Percentiles rank a stretch among this genome's conserved stretches.
Evolutionary conservation across 345 rosid genomes (phyloP).

Genomic region (Eutrema heterophyllum): DNA sequence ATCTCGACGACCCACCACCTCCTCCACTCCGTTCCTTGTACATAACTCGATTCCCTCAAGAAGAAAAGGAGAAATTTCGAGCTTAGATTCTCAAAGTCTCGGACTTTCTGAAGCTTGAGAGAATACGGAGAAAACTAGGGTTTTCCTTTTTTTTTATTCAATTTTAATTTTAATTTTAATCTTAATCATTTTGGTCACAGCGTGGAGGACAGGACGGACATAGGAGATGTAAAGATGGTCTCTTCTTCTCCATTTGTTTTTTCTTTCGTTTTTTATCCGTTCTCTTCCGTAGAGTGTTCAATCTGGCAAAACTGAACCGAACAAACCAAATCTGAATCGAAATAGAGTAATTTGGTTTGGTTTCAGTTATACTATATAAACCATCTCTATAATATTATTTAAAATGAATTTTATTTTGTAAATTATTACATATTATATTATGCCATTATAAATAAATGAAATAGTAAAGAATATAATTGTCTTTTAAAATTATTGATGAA

Average conservation of each 20-base stretch:
- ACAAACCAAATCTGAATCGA: too few relatives aligned
- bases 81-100: conserved; percentile 27
- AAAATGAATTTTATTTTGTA: too few relatives aligned
- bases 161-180: neutral
- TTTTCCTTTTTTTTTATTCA: neutral
- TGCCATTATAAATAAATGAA: too few relatives aligned
- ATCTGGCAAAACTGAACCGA: too few relatives aligned
- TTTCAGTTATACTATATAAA: too few relatives aligned
- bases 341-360: too few relatives aligned
- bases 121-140: conserved; percentile 48
- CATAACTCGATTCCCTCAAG: conserved; percentile 35
- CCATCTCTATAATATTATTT: too few relatives aligned
- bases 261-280: neutral
- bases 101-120: conserved; percentile 9
- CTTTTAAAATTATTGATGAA: too few relatives aligned
- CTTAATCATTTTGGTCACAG: neutral
- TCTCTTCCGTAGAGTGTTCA: too few relatives aligned
- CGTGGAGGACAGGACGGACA: conserved; percentile 34
- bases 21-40: conserved; percentile 33
- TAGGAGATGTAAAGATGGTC: conserved; percentile 15
- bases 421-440: too few relatives aligned
- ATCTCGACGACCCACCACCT: conserved; percentile 22
- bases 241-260: neutral
- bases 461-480: too few relatives aligned
- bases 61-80: neutral